These are phyloP conservation scores for Vitis vinifera DNA, from an alignment of 164 flowering plant species.

Conservation along the genomic window ASM3070453v1 NC_081811.1:3028501-3029000, in stretches of 20 bases:
- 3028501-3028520: constrained; percentile 9
- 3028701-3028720: constrained; percentile 16
- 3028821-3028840: constrained; percentile 66
- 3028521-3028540: constrained; percentile 17
- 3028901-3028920: constrained; percentile 85
- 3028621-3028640: constrained; percentile 4
- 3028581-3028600: constrained; percentile 4
- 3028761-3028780: constrained; percentile 14
- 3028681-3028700: constrained; percentile 43
- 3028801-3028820: constrained; percentile 28
- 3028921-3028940: constrained; percentile 82
- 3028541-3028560: constrained; percentile 7
- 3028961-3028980: constrained; percentile 84
- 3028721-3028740: constrained; percentile 35
- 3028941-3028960: constrained; percentile 82
- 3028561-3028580: background rate
- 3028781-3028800: constrained; percentile 16
- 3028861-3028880: constrained; percentile 72
- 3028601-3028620: constrained; percentile 10
- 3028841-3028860: constrained; percentile 83
- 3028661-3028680: constrained; percentile 4
- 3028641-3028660: background rate
- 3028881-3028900: constrained; percentile 72
- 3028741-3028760: constrained; percentile 21
- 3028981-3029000: constrained; percentile 75